Conservation (phyloP, 2,329 filamentous ascomycete genomes). For the Arthrinium phaeospermum region DNA sequence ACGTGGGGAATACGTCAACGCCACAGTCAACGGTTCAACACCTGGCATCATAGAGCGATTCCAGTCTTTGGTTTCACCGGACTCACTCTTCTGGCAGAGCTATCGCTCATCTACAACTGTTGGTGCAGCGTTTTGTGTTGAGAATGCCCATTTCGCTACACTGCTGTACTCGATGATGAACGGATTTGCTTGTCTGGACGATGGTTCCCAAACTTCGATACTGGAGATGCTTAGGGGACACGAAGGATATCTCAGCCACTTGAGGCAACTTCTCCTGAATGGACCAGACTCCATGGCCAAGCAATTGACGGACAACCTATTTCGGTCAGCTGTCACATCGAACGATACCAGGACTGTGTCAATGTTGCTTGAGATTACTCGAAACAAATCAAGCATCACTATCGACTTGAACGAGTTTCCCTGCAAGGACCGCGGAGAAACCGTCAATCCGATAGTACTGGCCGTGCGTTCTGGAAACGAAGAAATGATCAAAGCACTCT, state of each 20-base stretch:
- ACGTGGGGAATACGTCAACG: no score
- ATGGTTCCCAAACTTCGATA: neutral
- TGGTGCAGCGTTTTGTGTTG: neutral
- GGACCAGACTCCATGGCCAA: neutral
- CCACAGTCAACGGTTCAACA: neutral
- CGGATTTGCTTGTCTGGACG: neutral
- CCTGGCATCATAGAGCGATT: neutral
- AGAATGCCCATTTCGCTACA: neutral
- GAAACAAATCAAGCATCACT: neutral
- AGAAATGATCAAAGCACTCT: neutral
- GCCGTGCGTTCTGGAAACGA: neutral
- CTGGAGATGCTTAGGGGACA: neutral
- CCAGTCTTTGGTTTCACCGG: neutral
- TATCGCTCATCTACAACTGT: neutral
- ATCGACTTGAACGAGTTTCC: neutral
- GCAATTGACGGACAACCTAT: neutral
- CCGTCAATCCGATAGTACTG: neutral
- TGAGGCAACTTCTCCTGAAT: neutral
- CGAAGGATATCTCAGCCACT: neutral
- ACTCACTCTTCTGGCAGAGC: neutral
- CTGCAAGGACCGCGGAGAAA: neutral
- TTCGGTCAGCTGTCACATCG: neutral
- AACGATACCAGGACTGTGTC: neutral
- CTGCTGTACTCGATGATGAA: neutral
- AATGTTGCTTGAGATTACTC: neutral